Evolutionary conservation across 352 stramenopile genomes (phyloP).

Genomic region (Globisporangium emineosum): DNA sequence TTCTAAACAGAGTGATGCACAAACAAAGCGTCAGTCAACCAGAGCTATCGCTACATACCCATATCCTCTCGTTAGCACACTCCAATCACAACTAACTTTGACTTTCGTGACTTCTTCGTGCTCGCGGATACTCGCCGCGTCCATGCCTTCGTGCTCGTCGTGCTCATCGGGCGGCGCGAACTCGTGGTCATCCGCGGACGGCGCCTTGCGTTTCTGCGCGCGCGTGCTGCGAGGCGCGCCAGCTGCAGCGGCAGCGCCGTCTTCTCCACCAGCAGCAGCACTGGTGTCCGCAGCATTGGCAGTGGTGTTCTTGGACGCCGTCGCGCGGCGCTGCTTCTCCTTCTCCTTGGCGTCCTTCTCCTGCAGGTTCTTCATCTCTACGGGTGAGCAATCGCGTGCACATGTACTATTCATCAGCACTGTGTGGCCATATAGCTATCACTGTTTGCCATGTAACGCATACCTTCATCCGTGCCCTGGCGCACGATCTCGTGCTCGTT

Average conservation of each 20-base stretch:
- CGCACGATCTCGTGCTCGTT: slow-evolving; percentile 78
- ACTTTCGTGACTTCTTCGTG: slow-evolving; percentile 98
- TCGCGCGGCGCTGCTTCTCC: slow-evolving; percentile 40
- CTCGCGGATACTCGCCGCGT: slow-evolving; percentile 95
- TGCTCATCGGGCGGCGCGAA: slow-evolving; percentile 90
- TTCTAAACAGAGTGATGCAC: slow-evolving; percentile 63
- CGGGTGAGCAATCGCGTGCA: not conserved
- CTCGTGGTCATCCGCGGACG: slow-evolving; percentile 49
- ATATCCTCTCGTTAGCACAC: not conserved
- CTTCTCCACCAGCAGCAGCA: slow-evolving; percentile 19
- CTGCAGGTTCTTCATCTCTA: slow-evolving; percentile 63
- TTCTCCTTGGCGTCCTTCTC: slow-evolving; percentile 79
- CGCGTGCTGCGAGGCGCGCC: slow-evolving; percentile 34
- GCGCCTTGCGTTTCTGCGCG: slow-evolving; percentile 70
- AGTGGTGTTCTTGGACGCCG: slow-evolving; percentile 24
- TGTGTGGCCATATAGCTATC: not conserved
- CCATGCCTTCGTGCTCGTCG: slow-evolving; percentile 98
- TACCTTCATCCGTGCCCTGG: slow-evolving; percentile 60
- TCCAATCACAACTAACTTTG: slow-evolving; percentile 45
- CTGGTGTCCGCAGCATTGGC: slow-evolving; percentile 1
- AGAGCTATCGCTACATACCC: not conserved
- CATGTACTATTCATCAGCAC: not conserved
- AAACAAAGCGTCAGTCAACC: slow-evolving; percentile 3
- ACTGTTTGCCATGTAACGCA: not conserved
- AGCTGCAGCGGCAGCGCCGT: not conserved